Base-by-base conservation (phyloP, 1,284 basidiomycete genomes). In the Puccinia coronata region DNA sequence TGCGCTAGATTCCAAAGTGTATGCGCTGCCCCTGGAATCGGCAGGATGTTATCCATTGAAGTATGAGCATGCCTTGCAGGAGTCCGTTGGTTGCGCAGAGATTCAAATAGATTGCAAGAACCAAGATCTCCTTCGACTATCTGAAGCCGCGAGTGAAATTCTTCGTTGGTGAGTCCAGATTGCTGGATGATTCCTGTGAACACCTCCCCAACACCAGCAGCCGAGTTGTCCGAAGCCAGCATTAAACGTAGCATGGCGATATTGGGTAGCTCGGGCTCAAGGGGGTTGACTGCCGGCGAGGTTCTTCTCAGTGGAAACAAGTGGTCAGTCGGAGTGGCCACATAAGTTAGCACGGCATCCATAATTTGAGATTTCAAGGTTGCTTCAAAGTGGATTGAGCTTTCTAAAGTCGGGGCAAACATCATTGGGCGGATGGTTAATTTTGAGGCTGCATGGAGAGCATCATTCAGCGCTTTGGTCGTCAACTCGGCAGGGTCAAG, bases 181-280 rank as follows among this genome's bases (percentile, higher is more conserved):
- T 57, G 55, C 20, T 57, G 55, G 20, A 57, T 57, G 55, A 57
- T 57, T n/a, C 23, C 55, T 6, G 55, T 57, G 28, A 57, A 57
- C 9, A 57, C 55, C 6, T 57, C 49, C 12, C 51, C 25, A 36
- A 74, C 39, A 2, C 72, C 72, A 28, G 49, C 49, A 28, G 72
- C 25, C 36, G 47, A 74, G 6, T 57, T 57, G 34, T 53, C 43
- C 11, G 51, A 74, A 34, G 55, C 53, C 28, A 55, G 23, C 49
- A 74, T 74, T 23, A 74, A 57, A 18, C n/a, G 23, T n/a, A 74
- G 28, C 72, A 74, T 74, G 16, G 14, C 12, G 1, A 74, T 34
- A 23, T 57, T 31, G 9, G 49, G 28, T 31, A 53, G 49, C 23
- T 53, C 49, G 5, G 51, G 28, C 36, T 23, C 9, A 0, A 74